Percentiles rank a stretch among this genome's conserved stretches.
phyloP scores from a whole-genome alignment of 805 yeast genomes.

The Metschnikowia kunwiensis region DNA sequence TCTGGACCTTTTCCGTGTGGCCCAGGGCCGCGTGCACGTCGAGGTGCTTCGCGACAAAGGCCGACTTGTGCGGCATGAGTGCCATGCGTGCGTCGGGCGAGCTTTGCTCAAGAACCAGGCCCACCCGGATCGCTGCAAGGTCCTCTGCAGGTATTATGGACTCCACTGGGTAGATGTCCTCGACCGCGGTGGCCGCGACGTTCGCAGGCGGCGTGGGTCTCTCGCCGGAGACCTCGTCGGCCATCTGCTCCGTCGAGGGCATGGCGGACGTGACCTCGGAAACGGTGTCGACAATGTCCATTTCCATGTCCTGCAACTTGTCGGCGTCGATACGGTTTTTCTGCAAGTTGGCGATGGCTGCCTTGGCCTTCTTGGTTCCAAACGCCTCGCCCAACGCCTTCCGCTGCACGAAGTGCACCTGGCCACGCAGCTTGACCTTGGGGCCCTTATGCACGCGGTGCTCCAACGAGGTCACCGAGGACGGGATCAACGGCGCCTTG shows the following conservation, averaged over 20 bases:
- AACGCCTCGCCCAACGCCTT: constrained; percentile 90
- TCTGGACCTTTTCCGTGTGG: constrained; percentile 57
- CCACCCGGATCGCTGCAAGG: constrained; percentile 53
- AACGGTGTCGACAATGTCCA: constrained; percentile 80
- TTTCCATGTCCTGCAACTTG: constrained; percentile 66
- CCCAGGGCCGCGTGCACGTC: constrained; percentile 35
- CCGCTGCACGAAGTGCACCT: constrained; percentile 57
- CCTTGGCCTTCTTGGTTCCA: constrained; percentile 95
- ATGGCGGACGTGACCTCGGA: constrained; percentile 63
- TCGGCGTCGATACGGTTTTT: constrained; percentile 86
- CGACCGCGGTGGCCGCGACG: constrained; percentile 75
- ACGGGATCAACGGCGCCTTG: constrained; percentile 58
- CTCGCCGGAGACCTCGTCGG: constrained; percentile 53
- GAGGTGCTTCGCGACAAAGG: constrained; percentile 50
- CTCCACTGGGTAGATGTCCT: constrained; percentile 74
- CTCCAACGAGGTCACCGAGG: constrained; percentile 61
- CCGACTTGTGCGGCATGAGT: constrained; percentile 60
- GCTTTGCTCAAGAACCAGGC: constrained; percentile 54
- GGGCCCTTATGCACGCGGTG: constrained; percentile 61
- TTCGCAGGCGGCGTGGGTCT: constrained; percentile 83
- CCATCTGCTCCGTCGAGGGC: constrained; percentile 69
- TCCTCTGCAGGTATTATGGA: constrained; percentile 66
- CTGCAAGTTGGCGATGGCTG: constrained; percentile 76
- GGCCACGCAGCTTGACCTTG: constrained; percentile 53
- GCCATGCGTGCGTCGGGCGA: constrained; percentile 47